Evolutionary conservation across 139 green algal genomes (phyloP).

Genomic region (Trebouxia sp.): DNA sequence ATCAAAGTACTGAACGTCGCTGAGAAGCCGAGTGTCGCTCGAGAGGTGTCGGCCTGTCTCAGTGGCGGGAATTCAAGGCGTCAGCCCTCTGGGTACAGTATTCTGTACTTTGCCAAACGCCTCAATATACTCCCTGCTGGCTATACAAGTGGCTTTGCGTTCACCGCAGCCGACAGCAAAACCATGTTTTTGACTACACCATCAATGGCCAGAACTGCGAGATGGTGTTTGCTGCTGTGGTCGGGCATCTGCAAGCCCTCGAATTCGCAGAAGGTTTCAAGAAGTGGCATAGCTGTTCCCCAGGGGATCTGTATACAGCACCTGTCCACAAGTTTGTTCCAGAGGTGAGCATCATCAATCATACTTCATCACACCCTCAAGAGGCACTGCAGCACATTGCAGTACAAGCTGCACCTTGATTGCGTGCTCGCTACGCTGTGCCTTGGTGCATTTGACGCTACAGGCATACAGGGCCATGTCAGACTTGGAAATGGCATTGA

Average conservation of each 20-base stretch:
- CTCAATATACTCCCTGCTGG: slow-evolving; percentile 43
- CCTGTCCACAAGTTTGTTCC: slow-evolving; percentile 67
- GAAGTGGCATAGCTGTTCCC: slow-evolving; percentile 62
- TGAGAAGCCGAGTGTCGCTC: slow-evolving; percentile 94
- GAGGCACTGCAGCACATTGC: too few species aligned
- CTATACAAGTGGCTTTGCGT: slow-evolving; percentile 81
- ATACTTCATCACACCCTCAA: too few species aligned
- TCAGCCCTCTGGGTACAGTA: slow-evolving; percentile 47
- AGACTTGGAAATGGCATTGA: not conserved
- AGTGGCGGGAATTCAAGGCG: slow-evolving; percentile 50
- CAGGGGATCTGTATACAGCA: slow-evolving; percentile 65
- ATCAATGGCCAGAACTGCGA: slow-evolving; percentile 59
- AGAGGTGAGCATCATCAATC: slow-evolving; percentile 37
- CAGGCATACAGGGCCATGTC: not conserved
- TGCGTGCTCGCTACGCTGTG: not conserved
- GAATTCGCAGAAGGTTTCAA: slow-evolving; percentile 69
- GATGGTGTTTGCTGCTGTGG: slow-evolving; percentile 95
- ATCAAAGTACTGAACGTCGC: slow-evolving; percentile 87
- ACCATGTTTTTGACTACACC: slow-evolving; percentile 81
- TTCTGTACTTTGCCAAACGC: not conserved
- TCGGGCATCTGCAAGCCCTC: slow-evolving; percentile 92
- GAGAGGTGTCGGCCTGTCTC: slow-evolving; percentile 80
- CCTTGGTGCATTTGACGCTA: not conserved
- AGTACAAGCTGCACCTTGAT: not conserved
- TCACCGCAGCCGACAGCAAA: not conserved